These are phyloP conservation scores for Russula emetica DNA, from an alignment of 768 basidiomycete genomes.

Conservation along the genomic window DNA sequence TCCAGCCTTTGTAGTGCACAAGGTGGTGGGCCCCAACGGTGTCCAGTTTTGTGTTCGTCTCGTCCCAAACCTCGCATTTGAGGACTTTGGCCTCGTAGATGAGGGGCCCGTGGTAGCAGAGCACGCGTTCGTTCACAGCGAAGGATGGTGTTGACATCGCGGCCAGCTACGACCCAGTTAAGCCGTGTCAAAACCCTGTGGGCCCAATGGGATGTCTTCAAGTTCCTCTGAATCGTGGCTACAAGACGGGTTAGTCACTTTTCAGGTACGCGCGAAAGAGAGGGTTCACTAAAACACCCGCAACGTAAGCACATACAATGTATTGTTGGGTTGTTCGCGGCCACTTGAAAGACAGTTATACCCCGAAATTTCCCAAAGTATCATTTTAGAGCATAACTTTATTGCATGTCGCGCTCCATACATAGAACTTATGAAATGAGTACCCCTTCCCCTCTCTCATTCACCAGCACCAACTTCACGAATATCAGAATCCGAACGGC, in stretches of 20 bases:
- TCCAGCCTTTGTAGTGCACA: slow-evolving; percentile 99
- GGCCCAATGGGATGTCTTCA: neutral
- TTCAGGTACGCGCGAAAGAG: neutral
- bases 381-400: neutral
- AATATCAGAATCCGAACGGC: slow-evolving; percentile 12
- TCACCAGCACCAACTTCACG: slow-evolving; percentile 15
- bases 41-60: slow-evolving; percentile 55
- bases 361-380: neutral
- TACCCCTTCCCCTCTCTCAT: slow-evolving; percentile 21
- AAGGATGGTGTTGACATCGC: slow-evolving; percentile 21
- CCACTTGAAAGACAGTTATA: neutral
- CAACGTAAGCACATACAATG: too few species aligned
- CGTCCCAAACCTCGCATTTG: slow-evolving; percentile 57
- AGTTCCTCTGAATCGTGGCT: neutral
- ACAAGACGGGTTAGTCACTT: neutral
- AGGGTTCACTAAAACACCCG: neutral
- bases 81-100: slow-evolving; percentile 97
- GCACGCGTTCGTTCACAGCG: slow-evolving; percentile 56
- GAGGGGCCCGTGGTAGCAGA: slow-evolving; percentile 94
- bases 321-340: too few species aligned
- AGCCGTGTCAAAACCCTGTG: slow-evolving; percentile 1
- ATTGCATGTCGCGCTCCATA: neutral
- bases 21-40: slow-evolving; percentile 77
- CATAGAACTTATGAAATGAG: slow-evolving; percentile 9
- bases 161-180: neutral